Conservation (phyloP, 257 asterid species). For the Echium plantagineum region DNA sequence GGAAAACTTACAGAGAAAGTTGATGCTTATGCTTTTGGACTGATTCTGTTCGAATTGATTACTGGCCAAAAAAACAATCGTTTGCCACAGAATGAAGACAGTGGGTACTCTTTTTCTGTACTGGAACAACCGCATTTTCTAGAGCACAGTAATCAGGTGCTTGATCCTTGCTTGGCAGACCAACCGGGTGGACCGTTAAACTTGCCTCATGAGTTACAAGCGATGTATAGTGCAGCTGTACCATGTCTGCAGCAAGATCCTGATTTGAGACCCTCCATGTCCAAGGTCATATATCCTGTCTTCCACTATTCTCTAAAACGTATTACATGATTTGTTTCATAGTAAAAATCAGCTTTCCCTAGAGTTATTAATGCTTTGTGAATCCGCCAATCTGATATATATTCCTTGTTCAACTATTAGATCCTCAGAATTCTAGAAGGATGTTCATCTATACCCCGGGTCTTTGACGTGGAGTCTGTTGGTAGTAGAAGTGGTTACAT, state of each 20-base stretch:
- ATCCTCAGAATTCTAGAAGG: slow-evolving; percentile 65
- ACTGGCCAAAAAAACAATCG: slow-evolving; percentile 45
- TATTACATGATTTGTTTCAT: background rate
- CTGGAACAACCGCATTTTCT: slow-evolving; percentile 38
- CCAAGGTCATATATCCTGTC: slow-evolving; percentile 40
- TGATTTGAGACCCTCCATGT: slow-evolving; percentile 64
- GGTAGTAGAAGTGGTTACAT: slow-evolving; percentile 58
- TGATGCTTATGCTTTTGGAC: slow-evolving; percentile 73
- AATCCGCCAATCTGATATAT: background rate
- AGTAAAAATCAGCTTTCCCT: background rate
- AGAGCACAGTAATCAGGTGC: slow-evolving; percentile 34
- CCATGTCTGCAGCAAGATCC: slow-evolving; percentile 75
- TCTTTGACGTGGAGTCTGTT: slow-evolving; percentile 30
- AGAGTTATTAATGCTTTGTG: no score
- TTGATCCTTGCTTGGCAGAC: slow-evolving; percentile 39
- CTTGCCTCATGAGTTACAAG: slow-evolving; percentile 52
- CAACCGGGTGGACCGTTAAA: slow-evolving; percentile 15
- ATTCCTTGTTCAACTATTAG: slow-evolving; percentile 15
- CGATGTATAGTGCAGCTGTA: slow-evolving; percentile 61
- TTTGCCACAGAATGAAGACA: slow-evolving; percentile 39
- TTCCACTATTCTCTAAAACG: background rate
- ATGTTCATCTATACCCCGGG: slow-evolving; percentile 21
- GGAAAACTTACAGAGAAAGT: slow-evolving; percentile 61
- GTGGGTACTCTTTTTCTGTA: slow-evolving; percentile 30
- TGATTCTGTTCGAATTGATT: slow-evolving; percentile 59